Evolutionary conservation across 257 asterid species (phyloP).

Genomic region (Ligustrum vulgare): DNA sequence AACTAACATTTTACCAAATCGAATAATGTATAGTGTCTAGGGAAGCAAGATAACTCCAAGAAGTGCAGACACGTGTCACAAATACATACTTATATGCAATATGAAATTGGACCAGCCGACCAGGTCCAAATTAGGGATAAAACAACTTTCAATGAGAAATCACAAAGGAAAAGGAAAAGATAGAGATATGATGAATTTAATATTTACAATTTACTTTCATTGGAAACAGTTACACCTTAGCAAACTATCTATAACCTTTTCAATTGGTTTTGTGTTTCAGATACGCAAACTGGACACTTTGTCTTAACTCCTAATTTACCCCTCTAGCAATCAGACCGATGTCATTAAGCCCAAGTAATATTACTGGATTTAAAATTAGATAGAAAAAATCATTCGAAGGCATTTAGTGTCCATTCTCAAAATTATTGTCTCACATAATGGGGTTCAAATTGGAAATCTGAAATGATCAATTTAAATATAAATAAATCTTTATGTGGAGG

Average conservation of each 20-base stretch:
- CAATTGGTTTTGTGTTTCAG: not conserved
- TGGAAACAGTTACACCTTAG: not conserved
- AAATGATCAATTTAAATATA: not conserved
- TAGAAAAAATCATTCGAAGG: slow-evolving; percentile 7
- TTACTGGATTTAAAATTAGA: not conserved
- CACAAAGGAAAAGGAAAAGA: not conserved
- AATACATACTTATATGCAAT: not conserved
- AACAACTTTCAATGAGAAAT: not conserved
- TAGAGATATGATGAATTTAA: not conserved
- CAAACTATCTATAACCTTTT: not conserved
- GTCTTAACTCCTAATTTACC: not conserved
- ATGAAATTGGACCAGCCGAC: not conserved
- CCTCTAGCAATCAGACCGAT: not conserved
- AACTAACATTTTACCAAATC: slow-evolving; percentile 14
- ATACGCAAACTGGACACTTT: not conserved
- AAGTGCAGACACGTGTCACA: not conserved
- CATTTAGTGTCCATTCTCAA: not conserved
- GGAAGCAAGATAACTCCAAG: not conserved
- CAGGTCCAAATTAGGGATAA: not conserved
- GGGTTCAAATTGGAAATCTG: not conserved
- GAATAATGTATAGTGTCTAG: not conserved
- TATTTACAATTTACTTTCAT: not conserved
- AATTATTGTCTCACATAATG: not conserved
- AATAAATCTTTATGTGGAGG: not conserved
- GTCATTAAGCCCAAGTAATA: not conserved